Evolutionary conservation across 768 basidiomycete genomes (phyloP), one percentile per base, ranked within the genome.

Genomic region (Gelatoporia subvermispora): DNA sequence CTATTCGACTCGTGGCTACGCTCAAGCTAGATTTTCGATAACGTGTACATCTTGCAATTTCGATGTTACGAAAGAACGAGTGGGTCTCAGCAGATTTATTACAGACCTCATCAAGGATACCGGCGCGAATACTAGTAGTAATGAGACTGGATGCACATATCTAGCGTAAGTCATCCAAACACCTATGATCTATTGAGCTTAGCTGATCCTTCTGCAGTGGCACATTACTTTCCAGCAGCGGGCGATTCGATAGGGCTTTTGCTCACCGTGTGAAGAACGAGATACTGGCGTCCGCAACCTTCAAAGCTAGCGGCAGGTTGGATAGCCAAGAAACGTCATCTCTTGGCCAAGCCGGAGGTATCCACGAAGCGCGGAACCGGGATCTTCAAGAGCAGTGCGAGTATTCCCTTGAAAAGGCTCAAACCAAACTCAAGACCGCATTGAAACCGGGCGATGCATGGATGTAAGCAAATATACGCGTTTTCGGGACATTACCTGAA

Each of bases 1-100:
- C 81, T 78, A 70, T 1, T 72, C 72, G 31, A 51, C 74, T 45
- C 72, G 62, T 0, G 81, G 81, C 0, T 82, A 79, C 44, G 58
- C n/a, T n/a, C n/a, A n/a, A n/a, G n/a, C n/a, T n/a, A n/a, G n/a
- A n/a, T n/a, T 81, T 48, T 55, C 28, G 3, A 41, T 54, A 1
- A 21, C 24, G 35, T 82, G 80, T 50, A 51, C 53, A 1, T 20
- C 28, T 2, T 82, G 80, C 53, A 47, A 47, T 10, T 62, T 70
- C 24, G 56, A 51, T 3, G 71, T 82, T 21, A 76, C 68, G 1
- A 71, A 69, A 36, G 65, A 70, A 17, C 65, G 54, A 10, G 65
- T 79, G 2, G 74, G 65, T 1, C 60, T 74, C 2, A 60, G 68
- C 34, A 78, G 75, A 51, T 68, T 78, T 20, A 69, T 67, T 2